Evolutionary conservation across 139 green algal genomes (phyloP).

Genomic region (Micromonas commoda): DNA sequence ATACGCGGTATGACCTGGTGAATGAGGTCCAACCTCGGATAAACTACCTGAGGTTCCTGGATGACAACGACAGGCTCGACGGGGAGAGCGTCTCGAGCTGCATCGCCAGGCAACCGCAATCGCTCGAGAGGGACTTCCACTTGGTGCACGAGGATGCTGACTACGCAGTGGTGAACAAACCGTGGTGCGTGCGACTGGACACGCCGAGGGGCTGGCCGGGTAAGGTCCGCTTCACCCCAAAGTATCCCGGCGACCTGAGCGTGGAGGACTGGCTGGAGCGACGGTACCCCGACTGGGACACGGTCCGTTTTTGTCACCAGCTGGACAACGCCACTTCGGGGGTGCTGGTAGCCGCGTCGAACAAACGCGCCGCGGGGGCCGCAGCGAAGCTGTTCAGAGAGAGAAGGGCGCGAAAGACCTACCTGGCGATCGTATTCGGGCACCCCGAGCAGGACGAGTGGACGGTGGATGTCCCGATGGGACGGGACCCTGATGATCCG

Average conservation of each 20-base stretch:
- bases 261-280: conserved; percentile 20
- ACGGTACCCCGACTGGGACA: not conserved
- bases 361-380: not conserved
- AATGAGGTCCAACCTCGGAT: not conserved
- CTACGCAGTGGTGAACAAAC: conserved; percentile 25
- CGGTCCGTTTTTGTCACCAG: conserved; percentile 25
- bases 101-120: not conserved
- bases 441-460: conserved; percentile 4
- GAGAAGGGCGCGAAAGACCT: conserved; percentile 19
- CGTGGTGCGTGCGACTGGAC: conserved; percentile 24
- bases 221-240: not conserved
- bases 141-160: not conserved
- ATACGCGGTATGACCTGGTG: conserved; percentile 10
- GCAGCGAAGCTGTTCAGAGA: conserved; percentile 26
- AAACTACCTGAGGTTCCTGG: conserved; percentile 13
- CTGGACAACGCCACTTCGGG: conserved; percentile 35
- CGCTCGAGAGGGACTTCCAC: conserved; percentile 6
- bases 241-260: conserved; percentile 17
- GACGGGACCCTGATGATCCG: not conserved
- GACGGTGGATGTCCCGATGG: not conserved
- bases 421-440: conserved; percentile 30
- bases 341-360: conserved; percentile 22
- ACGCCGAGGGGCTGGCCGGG: conserved; percentile 13
- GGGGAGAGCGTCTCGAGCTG: not conserved
- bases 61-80: not conserved